Conservation (phyloP, 225 moss, liverwort and hornwort genomes). For the Climacium dendroides region DNA sequence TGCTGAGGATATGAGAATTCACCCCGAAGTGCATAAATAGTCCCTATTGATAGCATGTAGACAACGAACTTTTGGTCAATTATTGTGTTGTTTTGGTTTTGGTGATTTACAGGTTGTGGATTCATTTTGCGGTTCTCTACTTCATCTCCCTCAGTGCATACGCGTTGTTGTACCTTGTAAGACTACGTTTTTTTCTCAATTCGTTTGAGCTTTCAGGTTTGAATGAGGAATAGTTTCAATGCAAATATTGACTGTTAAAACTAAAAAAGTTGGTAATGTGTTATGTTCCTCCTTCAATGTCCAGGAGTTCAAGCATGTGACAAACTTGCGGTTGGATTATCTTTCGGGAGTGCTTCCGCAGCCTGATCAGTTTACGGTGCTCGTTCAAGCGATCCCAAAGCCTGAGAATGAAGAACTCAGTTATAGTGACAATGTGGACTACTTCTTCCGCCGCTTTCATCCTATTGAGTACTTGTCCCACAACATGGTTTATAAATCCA, state of each 20-base stretch:
- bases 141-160: slow-evolving; percentile 63
- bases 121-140: slow-evolving; percentile 73
- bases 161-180: slow-evolving; percentile 56
- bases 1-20: background rate
- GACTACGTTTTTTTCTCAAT: background rate
- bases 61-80: background rate
- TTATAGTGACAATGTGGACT: slow-evolving; percentile 53
- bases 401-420: slow-evolving; percentile 45
- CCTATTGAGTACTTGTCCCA: slow-evolving; percentile 55
- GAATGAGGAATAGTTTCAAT: background rate
- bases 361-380: slow-evolving; percentile 87
- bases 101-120: slow-evolving; percentile 57
- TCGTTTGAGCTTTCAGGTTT: background rate
- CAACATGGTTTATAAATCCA: slow-evolving; percentile 62
- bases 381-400: slow-evolving; percentile 58
- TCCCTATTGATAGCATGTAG: background rate
- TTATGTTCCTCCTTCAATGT: background rate
- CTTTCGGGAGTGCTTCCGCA: slow-evolving; percentile 39
- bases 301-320: slow-evolving; percentile 58
- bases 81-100: background rate
- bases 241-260: background rate
- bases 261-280: background rate
- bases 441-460: slow-evolving; percentile 69
- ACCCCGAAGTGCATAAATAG: background rate
- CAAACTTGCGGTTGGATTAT: slow-evolving; percentile 32